Evolutionary conservation across 768 basidiomycete species (phyloP).

Genomic region (Leccinum imitatum): DNA sequence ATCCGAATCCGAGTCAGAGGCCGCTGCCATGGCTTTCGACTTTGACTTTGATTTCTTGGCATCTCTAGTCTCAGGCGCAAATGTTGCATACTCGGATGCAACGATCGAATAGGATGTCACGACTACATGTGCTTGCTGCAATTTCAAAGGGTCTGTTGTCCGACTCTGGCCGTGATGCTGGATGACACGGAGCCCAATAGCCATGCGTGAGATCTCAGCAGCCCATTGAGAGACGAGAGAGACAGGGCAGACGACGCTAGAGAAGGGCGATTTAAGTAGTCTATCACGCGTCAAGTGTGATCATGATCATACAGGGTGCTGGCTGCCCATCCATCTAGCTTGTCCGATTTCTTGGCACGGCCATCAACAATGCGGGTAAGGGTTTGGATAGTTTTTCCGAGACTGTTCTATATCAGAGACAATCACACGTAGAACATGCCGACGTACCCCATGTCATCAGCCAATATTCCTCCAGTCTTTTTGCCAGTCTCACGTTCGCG

Average conservation of each 20-base stretch:
- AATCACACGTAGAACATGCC: neutral
- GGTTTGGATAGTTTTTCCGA: constrained; percentile 92
- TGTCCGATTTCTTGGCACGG: constrained; percentile 65
- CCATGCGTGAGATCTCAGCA: constrained; percentile 75
- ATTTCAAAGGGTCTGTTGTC: constrained; percentile 57
- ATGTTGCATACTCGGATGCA: constrained; percentile 71
- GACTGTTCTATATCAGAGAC: constrained; percentile 38
- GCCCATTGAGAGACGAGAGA: constrained; percentile 92
- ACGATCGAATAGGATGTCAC: constrained; percentile 88
- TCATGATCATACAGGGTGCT: constrained; percentile 59
- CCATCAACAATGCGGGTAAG: constrained; percentile 86
- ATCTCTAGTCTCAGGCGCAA: constrained; percentile 49
- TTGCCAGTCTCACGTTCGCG: constrained; percentile 75
- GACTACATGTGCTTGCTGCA: constrained; percentile 65
- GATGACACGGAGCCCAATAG: constrained; percentile 61
- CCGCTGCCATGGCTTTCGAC: constrained; percentile 29
- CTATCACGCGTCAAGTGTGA: neutral
- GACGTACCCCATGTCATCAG: constrained; percentile 84
- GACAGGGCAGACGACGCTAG: constrained; percentile 84
- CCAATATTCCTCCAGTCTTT: constrained; percentile 83
- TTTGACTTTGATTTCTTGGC: constrained; percentile 44
- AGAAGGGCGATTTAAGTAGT: neutral
- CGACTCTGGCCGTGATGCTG: constrained; percentile 83
- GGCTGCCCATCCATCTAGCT: constrained; percentile 67
- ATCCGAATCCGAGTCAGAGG: constrained; percentile 33